phyloP scores from a whole-genome alignment of 495 filamentous ascomycete species.

The Thermothielavioides terrestris region DNA sequence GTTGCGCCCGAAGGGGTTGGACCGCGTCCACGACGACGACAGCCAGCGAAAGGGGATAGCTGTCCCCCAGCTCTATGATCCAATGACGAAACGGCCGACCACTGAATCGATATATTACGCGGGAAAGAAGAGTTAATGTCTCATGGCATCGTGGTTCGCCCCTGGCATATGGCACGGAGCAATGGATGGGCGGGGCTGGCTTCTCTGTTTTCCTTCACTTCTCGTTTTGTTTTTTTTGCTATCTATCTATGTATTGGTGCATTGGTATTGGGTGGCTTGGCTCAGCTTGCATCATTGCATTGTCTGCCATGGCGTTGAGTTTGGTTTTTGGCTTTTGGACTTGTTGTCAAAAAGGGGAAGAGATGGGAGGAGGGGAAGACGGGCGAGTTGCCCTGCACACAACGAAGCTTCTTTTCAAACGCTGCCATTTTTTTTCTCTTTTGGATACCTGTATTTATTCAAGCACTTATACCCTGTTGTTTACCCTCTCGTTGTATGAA shows the following conservation, averaged over 20 bases:
- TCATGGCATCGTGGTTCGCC: too few species aligned
- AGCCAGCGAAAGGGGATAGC: too few species aligned
- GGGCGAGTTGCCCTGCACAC: too few species aligned
- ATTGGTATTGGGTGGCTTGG: neutral
- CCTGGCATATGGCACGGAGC: neutral
- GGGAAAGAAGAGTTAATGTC: too few species aligned
- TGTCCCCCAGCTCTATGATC: too few species aligned
- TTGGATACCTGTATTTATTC: slow-evolving; percentile 1
- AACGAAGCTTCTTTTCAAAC: too few species aligned
- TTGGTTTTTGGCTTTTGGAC: neutral
- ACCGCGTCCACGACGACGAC: too few species aligned
- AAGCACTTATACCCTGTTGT: too few species aligned
- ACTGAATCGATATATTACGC: neutral
- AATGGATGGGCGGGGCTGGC: neutral
- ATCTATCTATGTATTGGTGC: neutral
- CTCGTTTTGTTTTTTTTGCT: neutral
- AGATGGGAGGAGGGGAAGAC: neutral
- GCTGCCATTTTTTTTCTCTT: too few species aligned
- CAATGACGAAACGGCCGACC: neutral
- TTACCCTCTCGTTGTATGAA: too few species aligned
- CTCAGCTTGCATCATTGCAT: slow-evolving; percentile 2
- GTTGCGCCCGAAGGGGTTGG: too few species aligned
- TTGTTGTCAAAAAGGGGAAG: neutral
- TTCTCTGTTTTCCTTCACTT: neutral
- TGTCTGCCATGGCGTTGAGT: neutral